These are phyloP conservation scores for Tremellales sp. DNA, from an alignment of 1,284 basidiomycete genomes.

Conservation along the genomic window DNA sequence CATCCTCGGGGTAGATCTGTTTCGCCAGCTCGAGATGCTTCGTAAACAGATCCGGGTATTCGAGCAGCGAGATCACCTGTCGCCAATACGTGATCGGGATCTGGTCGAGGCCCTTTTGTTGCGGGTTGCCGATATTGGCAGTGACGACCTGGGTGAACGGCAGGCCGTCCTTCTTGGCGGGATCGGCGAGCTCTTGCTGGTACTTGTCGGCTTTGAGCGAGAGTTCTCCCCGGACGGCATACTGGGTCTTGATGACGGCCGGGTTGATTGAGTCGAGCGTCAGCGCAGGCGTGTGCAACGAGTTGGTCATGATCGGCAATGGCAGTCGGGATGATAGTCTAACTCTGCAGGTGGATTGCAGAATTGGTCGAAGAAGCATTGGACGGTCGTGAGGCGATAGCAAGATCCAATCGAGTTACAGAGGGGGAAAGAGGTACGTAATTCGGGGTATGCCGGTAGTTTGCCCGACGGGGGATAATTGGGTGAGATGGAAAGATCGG, in stretches of 20 bases:
- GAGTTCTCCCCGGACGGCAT: constrained; percentile 95
- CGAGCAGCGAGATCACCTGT: constrained; percentile 72
- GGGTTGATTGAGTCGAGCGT: constrained; percentile 60
- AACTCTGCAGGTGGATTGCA: no score
- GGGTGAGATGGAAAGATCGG: no score
- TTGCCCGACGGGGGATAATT: no score
- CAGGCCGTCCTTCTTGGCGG: constrained; percentile 49
- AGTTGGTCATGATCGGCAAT: no score
- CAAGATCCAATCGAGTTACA: no score
- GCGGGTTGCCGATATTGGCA: constrained; percentile 97
- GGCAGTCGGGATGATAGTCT: no score
- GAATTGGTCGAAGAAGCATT: no score
- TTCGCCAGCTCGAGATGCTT: constrained; percentile 58
- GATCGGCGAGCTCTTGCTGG: constrained; percentile 62
- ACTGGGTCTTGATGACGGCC: constrained; percentile 80
- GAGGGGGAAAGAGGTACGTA: no score
- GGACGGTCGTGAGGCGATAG: no score
- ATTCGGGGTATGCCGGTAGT: no score
- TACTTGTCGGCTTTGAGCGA: constrained; percentile 89
- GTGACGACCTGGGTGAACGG: constrained; percentile 88
- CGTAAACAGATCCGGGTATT: constrained; percentile 82
- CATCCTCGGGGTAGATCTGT: constrained; percentile 79
- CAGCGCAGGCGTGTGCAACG: constrained; percentile 33
- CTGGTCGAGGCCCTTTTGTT: constrained; percentile 91
- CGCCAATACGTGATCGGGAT: constrained; percentile 87